phyloP scores from a whole-genome alignment of 768 basidiomycete species.

The Lactarius vividus region DNA sequence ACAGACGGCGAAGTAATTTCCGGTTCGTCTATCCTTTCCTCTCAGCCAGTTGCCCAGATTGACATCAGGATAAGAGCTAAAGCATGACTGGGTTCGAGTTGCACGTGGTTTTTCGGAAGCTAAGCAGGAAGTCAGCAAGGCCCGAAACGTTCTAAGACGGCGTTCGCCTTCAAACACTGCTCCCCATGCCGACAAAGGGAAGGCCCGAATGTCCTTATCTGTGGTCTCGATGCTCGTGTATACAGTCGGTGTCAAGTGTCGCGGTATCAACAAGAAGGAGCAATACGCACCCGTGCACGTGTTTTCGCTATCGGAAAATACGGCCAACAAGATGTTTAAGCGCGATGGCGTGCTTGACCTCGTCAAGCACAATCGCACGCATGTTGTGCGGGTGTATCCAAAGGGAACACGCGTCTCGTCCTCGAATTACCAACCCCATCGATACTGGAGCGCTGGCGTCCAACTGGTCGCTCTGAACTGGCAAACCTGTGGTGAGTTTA shows the following conservation, averaged over 20 bases:
- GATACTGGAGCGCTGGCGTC: slow-evolving; percentile 84
- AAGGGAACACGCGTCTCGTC: slow-evolving; percentile 78
- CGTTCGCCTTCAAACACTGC: slow-evolving; percentile 23
- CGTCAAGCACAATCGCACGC: slow-evolving; percentile 81
- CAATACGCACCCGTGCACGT: slow-evolving; percentile 84
- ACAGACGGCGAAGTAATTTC: slow-evolving; percentile 34
- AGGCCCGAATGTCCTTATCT: slow-evolving; percentile 69
- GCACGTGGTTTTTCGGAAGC: slow-evolving; percentile 32
- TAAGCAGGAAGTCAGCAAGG: slow-evolving; percentile 41
- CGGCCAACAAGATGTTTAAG: slow-evolving; percentile 73
- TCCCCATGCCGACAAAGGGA: slow-evolving; percentile 33
- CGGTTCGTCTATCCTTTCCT: slow-evolving; percentile 10
- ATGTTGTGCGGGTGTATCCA: slow-evolving; percentile 85
- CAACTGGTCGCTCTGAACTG: slow-evolving; percentile 95
- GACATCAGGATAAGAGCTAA: slow-evolving; percentile 25
- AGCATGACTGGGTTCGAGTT: slow-evolving; percentile 29
- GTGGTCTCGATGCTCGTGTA: slow-evolving; percentile 82
- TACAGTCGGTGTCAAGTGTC: slow-evolving; percentile 93
- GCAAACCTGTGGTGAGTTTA: slow-evolving; percentile 84
- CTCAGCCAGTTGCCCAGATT: background rate
- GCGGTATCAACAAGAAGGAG: slow-evolving; percentile 83
- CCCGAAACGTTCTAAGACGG: slow-evolving; percentile 38
- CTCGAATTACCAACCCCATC: slow-evolving; percentile 85
- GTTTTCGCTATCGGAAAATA: slow-evolving; percentile 88
- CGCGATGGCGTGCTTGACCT: slow-evolving; percentile 58